Conservation (phyloP, 768 basidiomycete genomes). For the Russula virescens region DNA sequence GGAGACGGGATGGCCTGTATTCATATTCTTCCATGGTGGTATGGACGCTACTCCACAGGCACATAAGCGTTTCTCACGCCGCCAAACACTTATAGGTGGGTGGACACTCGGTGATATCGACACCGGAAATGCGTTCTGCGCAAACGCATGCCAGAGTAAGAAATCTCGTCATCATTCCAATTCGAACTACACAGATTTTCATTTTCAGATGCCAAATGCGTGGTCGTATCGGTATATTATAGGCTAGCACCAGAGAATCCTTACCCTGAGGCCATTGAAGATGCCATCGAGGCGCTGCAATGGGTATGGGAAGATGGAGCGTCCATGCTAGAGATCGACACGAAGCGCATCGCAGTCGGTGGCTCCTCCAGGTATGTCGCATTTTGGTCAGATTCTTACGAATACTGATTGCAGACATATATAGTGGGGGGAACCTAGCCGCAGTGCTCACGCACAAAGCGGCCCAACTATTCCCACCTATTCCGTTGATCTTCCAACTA, state of each 20-base stretch:
- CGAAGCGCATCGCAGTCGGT: conserved; percentile 56
- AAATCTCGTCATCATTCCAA: not conserved
- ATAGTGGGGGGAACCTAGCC: conserved; percentile 66
- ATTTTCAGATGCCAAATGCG: conserved; percentile 48
- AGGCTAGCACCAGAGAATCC: conserved; percentile 65
- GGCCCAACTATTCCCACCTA: conserved; percentile 40
- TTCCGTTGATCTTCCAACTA: conserved; percentile 54
- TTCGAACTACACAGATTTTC: not conserved
- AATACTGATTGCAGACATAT: conserved; percentile 1
- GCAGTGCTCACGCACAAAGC: conserved; percentile 62
- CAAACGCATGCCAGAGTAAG: conserved; percentile 53
- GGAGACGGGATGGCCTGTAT: conserved; percentile 58
- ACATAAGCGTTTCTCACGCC: not conserved
- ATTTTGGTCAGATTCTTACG: not conserved
- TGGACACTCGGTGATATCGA: conserved; percentile 69
- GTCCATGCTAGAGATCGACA: conserved; percentile 43
- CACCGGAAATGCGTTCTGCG: conserved; percentile 56
- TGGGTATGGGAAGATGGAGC: conserved; percentile 53
- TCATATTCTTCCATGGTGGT: conserved; percentile 76
- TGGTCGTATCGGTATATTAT: conserved; percentile 65
- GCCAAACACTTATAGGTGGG: conserved; percentile 42
- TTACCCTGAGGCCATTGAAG: conserved; percentile 67
- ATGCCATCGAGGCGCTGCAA: conserved; percentile 58
- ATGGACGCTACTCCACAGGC: conserved; percentile 16
- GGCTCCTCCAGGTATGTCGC: conserved; percentile 58